Conservation (phyloP, 768 basidiomycete species). For the Trametes sanguinea region DNA sequence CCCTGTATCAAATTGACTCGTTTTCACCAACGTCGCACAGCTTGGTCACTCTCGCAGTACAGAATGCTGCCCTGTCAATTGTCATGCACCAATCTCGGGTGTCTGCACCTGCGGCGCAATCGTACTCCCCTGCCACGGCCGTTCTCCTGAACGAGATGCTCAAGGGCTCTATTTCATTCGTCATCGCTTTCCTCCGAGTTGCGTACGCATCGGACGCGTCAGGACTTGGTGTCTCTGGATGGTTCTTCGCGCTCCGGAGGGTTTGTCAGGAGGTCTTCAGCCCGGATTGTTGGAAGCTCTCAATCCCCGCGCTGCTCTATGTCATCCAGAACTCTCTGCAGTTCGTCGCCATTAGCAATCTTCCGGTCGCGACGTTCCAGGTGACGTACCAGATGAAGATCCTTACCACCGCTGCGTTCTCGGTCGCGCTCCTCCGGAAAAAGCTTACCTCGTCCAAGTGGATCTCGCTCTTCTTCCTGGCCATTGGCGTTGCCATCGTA, state of each 20-base stretch:
- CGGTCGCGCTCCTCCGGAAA: conserved; percentile 78
- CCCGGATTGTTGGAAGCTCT: conserved; percentile 94
- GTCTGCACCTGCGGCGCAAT: conserved; percentile 69
- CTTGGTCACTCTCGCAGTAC: conserved; percentile 84
- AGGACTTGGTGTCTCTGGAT: conserved; percentile 34
- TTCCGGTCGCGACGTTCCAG: conserved; percentile 95
- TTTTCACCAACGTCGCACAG: conserved; percentile 37
- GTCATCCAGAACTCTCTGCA: conserved; percentile 96
- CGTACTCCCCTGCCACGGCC: conserved; percentile 93
- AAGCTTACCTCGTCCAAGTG: conserved; percentile 76
- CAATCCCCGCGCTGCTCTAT: conserved; percentile 95
- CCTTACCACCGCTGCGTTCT: conserved; percentile 89
- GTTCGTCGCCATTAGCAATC: conserved; percentile 90
- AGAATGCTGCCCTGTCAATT: conserved; percentile 94
- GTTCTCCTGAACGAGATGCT: conserved; percentile 93
- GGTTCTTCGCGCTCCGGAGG: conserved; percentile 48
- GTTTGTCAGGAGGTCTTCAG: conserved; percentile 80
- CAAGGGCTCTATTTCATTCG: conserved; percentile 89
- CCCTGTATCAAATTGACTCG: conserved; percentile 13
- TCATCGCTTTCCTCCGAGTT: conserved; percentile 71
- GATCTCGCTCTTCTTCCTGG: conserved; percentile 82
- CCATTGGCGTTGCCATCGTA: conserved; percentile 86
- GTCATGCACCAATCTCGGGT: conserved; percentile 99
- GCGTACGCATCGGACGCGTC: conserved; percentile 38
- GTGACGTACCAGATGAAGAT: conserved; percentile 98